phyloP scores from a whole-genome alignment of 306 rosid species.

The Vigna angularis region DNA sequence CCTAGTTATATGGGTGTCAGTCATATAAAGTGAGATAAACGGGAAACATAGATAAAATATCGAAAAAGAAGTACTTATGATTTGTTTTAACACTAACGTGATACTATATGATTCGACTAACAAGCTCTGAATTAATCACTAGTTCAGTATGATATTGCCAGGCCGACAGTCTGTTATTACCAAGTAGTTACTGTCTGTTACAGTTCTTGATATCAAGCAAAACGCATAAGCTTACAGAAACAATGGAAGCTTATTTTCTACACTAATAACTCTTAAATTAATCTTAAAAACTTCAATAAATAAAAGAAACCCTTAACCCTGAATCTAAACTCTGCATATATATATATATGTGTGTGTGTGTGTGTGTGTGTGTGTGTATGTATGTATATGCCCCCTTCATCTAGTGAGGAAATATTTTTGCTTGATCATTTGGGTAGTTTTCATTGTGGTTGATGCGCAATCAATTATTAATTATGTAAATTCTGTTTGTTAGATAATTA shows the following conservation, averaged over 20 bases:
- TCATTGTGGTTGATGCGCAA: no score
- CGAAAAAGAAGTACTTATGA: not conserved
- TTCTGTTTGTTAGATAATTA: slow-evolving; percentile 14
- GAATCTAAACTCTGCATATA: not conserved
- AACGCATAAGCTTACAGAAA: not conserved
- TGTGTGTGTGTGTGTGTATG: no score
- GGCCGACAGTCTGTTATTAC: not conserved
- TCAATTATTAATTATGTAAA: slow-evolving; percentile 3
- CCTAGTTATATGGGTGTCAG: slow-evolving; percentile 23
- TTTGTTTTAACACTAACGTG: slow-evolving; percentile 3
- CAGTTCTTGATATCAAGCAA: not conserved
- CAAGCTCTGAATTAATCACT: not conserved
- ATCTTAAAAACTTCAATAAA: no score
- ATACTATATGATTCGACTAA: not conserved
- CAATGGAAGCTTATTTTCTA: not conserved
- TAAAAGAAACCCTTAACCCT: no score
- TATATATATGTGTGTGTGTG: no score
- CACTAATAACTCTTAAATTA: not conserved
- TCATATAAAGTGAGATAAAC: slow-evolving; percentile 4
- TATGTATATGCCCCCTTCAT: no score
- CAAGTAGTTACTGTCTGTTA: not conserved
- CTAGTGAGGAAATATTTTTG: not conserved
- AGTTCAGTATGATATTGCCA: not conserved
- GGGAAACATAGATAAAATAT: not conserved
- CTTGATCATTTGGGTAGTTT: no score